Base-by-base conservation (phyloP, 768 basidiomycete genomes). In the Fomitopsis serialis region DNA sequence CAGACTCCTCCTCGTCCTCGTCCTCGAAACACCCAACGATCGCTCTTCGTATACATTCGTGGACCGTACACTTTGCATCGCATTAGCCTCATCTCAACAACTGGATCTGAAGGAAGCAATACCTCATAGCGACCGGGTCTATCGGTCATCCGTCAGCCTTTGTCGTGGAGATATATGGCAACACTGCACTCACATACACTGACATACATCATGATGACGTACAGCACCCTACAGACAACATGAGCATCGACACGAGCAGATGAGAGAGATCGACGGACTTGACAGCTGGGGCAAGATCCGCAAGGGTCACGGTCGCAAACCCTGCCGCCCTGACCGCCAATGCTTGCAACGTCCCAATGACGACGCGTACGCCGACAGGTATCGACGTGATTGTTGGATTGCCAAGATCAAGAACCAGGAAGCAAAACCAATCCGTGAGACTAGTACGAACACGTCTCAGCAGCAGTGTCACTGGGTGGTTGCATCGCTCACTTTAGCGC, bases 141-240 rank as follows among this genome's bases (percentile, higher is more conserved):
- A 22, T 25, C 37, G 27, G 29, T 12, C 34, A 19, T 58, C 45
- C 64, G 52, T 45, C 32, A 47, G 47, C 32, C 29, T 49, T 12
- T 40, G 32, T 27, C 22, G 42, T 10, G 25, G 53, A 56, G 25
- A 52, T 35, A 46, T 61, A 46, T 48, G 13, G 47, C 48, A 32
- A 11, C 6, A 32, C 2, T 51, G 57, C 29, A 79, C 85, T 71
- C 61, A 90, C 89, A 88, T 56, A 88, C 78, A 61, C 83, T 84
- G 61, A 92, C 82, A 63, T 89, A 92, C 94, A 96, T 98, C 94
- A 94, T 96, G 62, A 94, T 76, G 2, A 91, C 83, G 64, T 88
- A 95, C 40, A 95, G 68, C 0, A 95, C 89, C 65, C 89, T 92
- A 60, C 13, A 53, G 8, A n/a, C 2, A 15, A n/a, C 15, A 32